phyloP scores from a whole-genome alignment of 345 rosid species.

The Kandelia obovata region DNA sequence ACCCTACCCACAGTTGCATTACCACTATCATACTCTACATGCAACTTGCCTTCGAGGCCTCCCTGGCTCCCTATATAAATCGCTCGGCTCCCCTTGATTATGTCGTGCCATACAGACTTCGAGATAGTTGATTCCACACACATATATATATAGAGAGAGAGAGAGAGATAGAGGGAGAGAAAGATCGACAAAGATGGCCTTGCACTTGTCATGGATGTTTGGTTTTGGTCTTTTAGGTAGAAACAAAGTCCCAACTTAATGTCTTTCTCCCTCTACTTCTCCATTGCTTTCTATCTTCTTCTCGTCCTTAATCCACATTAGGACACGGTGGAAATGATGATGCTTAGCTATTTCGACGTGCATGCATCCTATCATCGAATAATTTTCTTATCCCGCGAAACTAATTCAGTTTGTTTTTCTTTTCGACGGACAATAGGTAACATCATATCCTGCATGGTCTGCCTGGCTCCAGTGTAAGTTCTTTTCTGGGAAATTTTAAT shows the following conservation, averaged over 20 bases:
- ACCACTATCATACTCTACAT: slow-evolving; percentile 7
- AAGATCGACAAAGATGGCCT: slow-evolving; percentile 15
- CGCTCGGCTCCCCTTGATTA: too few species aligned
- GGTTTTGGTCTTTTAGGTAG: slow-evolving; percentile 32
- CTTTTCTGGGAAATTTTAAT: not conserved
- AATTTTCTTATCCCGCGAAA: not conserved
- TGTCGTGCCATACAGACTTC: too few species aligned
- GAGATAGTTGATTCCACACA: too few species aligned
- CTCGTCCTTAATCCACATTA: not conserved
- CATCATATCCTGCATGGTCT: slow-evolving; percentile 26
- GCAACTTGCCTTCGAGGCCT: slow-evolving; percentile 25
- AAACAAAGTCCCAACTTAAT: not conserved
- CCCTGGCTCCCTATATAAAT: slow-evolving; percentile 34
- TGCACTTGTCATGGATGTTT: slow-evolving; percentile 20
- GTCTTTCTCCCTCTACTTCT: not conserved
- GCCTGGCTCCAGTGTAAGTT: slow-evolving; percentile 29
- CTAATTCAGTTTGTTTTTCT: not conserved
- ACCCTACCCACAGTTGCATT: slow-evolving; percentile 20
- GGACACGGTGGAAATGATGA: too few species aligned
- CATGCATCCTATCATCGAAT: not conserved
- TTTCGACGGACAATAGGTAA: slow-evolving; percentile 14
- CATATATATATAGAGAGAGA: too few species aligned
- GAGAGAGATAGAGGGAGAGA: not conserved
- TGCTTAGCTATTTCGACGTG: not conserved
- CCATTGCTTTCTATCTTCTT: not conserved